Evolutionary conservation across 208 protist species (phyloP).

Genomic region (Leishmania aethiopica): DNA sequence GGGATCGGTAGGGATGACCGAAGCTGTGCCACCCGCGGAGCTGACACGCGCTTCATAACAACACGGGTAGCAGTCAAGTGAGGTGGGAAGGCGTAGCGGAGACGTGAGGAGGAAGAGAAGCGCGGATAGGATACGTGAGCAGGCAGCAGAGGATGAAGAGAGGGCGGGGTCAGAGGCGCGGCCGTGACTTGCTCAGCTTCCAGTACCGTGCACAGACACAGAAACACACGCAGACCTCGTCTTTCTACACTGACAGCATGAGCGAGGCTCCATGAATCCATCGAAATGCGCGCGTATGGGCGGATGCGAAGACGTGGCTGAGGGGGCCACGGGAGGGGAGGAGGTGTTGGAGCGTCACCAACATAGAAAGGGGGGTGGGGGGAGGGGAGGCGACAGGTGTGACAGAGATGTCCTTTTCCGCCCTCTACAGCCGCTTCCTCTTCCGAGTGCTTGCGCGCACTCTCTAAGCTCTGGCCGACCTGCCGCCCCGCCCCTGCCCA

Average conservation of each 20-base stretch:
- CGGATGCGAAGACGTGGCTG: no score
- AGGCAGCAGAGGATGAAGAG: neutral
- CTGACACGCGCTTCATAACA: neutral
- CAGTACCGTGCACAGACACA: neutral
- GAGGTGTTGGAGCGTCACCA: no score
- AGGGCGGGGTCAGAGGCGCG: neutral
- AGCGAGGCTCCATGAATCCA: neutral
- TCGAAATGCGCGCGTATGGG: neutral
- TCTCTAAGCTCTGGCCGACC: no score
- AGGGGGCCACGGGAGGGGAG: no score
- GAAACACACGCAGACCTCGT: neutral
- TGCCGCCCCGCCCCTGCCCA: neutral
- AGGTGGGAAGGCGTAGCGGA: neutral
- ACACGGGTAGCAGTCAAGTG: neutral
- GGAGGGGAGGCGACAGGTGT: neutral
- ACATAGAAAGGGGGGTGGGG: no score
- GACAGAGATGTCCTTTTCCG: neutral
- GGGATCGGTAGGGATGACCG: neutral
- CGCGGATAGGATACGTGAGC: neutral
- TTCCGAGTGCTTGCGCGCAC: no score
- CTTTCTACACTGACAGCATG: neutral
- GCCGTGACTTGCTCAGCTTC: neutral
- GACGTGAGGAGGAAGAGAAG: neutral
- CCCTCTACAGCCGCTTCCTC: neutral
- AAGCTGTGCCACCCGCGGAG: neutral